Evolutionary conservation across 2,329 filamentous ascomycete genomes (phyloP), one percentile per base, ranked within the genome.

Genomic region (Phaeosphaeriaceae sp.): DNA sequence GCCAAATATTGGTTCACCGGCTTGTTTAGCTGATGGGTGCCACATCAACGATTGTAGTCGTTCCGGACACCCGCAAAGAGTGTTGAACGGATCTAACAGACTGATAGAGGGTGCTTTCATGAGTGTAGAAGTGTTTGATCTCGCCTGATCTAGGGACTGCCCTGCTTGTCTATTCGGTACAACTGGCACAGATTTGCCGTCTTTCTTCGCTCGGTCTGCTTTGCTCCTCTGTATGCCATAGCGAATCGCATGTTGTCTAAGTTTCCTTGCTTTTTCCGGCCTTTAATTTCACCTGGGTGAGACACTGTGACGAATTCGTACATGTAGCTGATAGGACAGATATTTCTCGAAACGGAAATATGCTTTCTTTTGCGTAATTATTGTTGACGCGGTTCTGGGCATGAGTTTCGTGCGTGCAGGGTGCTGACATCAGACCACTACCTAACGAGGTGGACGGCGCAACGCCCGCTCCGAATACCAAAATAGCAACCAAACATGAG

Each of bases 51-150:
- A 36, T 26, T 51, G 42, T 13, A 63, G 33, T 18, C 46, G 37
- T 40, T 63, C 54, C 11, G 52, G 45, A 39, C 41, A 42, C 12
- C 46, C 53, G 6, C 42, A 49, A 3, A 62, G 44, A 28, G 50
- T 47, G 30, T 50, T 35, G 23, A 61, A 61, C 15, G 58, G 58
- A 45, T 61, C 58, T 45, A 57, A 17, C 12, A 41, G 30, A 3
- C 40, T 42, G 6, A 38, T 39, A 2, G 52, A 49, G 11, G 54
- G 26, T 17, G 47, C 23, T 15, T 41, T 56, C 20, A 33, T 21
- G 8, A 55, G 32, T 3, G 11, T 21, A n/a, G n/a, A n/a, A n/a
- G 23, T 9, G 23, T 11, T 26, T 26, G 23, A 11, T 17, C 26
- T 23, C 11, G 29, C 6, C 11, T 6, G 42, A 8, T 37, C 17